Base-by-base conservation (phyloP, 2,329 filamentous ascomycete species). In the Atkinsonella texensis region DNA sequence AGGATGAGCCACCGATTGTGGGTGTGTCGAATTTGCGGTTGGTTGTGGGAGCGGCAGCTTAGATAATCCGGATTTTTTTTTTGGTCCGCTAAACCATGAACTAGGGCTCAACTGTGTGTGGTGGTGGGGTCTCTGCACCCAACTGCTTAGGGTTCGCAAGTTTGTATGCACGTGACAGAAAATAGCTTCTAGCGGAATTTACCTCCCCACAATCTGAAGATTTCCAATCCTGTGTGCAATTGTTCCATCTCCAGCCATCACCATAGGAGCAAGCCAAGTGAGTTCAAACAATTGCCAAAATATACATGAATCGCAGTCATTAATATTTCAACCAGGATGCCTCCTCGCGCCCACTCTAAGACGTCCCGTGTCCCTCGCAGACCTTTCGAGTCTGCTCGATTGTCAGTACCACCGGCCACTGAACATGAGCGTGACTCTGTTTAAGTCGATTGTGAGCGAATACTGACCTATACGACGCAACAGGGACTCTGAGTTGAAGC, bases 401-500 rank as follows among this genome's bases (percentile, higher is more conserved):
- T 98, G 93, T 97, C 86, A 87, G 91, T 95, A 50, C 77, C 76
- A 77, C 82, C 82, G 89, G 86, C 91, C 93, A 97, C 86, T 97
- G 86, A 95, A 84, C 81, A 81, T 73, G 85, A 95, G 91, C 90
- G 87, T 90, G 89, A 70, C 89, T 95, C 87, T 87, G 82, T 84
- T 90, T 79, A 97, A 73, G 90, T 95, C 91, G 87, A 80, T 81
- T 83, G 80, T 83, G 78, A 82, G 73, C 62, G 63, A 73, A 79
- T 77, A 87, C 85, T 86, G 82, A 87, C 79, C 13, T 31, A 68
- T 68, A 70, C 59, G 28, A 66, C 61, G 63, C 64, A 67, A 70
- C 80, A 97, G 93, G 81, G 93, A 98, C 81, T 89, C 90, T 71
- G 93, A 98, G 81, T 80, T 98, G 77, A 98, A 98, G 87, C 86